Evolutionary conservation across 1,284 basidiomycete species (phyloP).

Genomic region (Agaricales sp.): DNA sequence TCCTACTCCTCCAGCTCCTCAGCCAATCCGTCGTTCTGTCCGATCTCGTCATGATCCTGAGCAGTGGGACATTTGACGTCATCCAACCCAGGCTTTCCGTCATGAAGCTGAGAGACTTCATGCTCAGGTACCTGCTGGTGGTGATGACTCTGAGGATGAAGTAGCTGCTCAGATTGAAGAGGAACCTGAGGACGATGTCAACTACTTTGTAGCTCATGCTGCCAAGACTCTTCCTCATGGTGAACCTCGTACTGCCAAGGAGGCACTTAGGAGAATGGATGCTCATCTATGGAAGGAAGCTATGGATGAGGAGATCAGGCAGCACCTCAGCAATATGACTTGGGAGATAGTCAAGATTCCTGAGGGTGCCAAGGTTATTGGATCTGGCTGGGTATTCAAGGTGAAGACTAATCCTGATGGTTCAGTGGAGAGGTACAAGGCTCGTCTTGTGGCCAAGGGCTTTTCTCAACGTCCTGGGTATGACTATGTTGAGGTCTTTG

Average conservation of each 20-base stretch:
- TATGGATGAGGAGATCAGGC: no score
- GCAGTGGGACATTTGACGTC: no score
- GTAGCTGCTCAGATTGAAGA: neutral
- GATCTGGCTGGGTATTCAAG: no score
- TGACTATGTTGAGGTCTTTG: conserved; percentile 30
- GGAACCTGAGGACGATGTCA: neutral
- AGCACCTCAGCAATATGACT: no score
- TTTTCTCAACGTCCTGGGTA: conserved; percentile 29
- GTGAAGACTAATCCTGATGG: no score
- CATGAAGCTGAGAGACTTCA: neutral
- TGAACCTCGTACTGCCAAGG: conserved; percentile 7
- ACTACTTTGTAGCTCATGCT: neutral
- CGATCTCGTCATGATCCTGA: conserved; percentile 13
- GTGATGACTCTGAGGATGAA: neutral
- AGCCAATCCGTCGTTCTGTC: no score
- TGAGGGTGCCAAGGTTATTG: no score
- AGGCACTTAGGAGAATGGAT: conserved; percentile 10
- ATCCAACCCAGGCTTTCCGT: no score
- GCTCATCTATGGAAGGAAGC: no score
- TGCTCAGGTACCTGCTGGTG: neutral
- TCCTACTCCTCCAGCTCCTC: no score
- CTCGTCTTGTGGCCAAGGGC: conserved; percentile 28
- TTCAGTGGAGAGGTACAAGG: conserved; percentile 22
- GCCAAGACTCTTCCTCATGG: neutral
- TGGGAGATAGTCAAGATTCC: conserved; percentile 11